Conservation (phyloP, 257 asterid genomes). For the Nicotiana paniculata region DNA sequence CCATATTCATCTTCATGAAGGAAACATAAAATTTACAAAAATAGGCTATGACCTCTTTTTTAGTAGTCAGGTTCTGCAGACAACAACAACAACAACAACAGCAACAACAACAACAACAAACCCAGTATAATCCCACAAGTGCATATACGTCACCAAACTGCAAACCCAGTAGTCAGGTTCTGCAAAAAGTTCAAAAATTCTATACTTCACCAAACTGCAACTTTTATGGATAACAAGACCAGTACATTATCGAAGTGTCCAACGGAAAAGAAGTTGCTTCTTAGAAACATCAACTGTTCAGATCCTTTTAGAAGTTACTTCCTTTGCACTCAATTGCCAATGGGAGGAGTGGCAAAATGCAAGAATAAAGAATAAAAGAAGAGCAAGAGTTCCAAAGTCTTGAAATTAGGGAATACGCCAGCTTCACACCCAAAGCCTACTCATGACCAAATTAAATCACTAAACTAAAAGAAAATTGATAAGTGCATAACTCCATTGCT, state of each 20-base stretch:
- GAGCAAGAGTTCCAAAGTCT: not conserved
- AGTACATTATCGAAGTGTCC: not conserved
- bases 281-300: not conserved
- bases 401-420: not conserved
- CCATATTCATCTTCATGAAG: not conserved
- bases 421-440: not conserved
- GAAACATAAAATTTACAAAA: not conserved
- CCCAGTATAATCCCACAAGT: too few relatives aligned
- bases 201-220: not conserved
- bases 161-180: not conserved
- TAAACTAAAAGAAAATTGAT: not conserved
- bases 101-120: too few relatives aligned
- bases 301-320: constrained; percentile 3
- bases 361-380: not conserved
- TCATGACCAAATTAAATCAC: not conserved
- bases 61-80: not conserved
- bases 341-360: not conserved
- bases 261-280: not conserved
- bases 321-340: not conserved
- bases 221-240: not conserved
- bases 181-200: not conserved
- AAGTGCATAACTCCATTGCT: not conserved
- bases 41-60: not conserved
- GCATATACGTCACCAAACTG: too few relatives aligned
- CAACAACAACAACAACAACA: too few relatives aligned